These are phyloP conservation scores for Diplocarpon mali DNA, from an alignment of 2,329 filamentous ascomycete genomes.

Conservation along the genomic window DNA sequence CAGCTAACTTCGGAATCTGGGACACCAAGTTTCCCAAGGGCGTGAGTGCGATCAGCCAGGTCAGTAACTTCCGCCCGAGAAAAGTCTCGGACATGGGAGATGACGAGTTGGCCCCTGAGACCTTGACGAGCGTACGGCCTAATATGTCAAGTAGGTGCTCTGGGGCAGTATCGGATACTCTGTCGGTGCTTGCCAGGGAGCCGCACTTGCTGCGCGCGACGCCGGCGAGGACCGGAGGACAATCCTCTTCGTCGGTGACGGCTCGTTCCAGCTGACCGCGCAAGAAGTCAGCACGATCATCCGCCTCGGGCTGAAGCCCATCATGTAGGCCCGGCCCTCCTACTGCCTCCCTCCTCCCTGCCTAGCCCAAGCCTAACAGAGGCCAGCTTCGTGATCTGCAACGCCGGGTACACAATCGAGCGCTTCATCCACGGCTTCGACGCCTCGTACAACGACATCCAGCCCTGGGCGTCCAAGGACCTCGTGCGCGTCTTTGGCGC, in stretches of 20 bases:
- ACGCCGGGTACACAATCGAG: conserved; percentile 84
- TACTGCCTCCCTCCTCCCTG: neutral
- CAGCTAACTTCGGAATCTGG: conserved; percentile 80
- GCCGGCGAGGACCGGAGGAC: conserved; percentile 52
- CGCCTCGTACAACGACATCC: conserved; percentile 66
- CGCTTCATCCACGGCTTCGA: conserved; percentile 78
- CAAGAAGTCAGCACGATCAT: conserved; percentile 83
- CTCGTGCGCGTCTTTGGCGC: conserved; percentile 60
- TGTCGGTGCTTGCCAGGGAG: conserved; percentile 52
- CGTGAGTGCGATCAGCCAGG: conserved; percentile 74
- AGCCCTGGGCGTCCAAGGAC: conserved; percentile 61
- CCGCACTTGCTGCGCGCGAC: conserved; percentile 59
- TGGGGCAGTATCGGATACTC: conserved; percentile 56
- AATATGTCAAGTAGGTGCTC: too few species aligned
- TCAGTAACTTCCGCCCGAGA: conserved; percentile 33
- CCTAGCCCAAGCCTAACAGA: neutral
- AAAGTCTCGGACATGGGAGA: too few species aligned
- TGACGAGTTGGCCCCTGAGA: too few species aligned
- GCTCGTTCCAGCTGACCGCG: conserved; percentile 72
- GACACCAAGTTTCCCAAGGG: conserved; percentile 67
- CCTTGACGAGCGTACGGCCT: conserved; percentile 47
- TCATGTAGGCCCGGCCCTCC: conserved; percentile 47
- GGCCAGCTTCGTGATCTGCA: conserved; percentile 66
- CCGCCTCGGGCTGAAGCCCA: conserved; percentile 57
- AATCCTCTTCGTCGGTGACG: conserved; percentile 82